Evolutionary conservation across 2,329 filamentous ascomycete species (phyloP), one percentile per base, ranked within the genome.

Genomic region (Dichotomopilus funicola): DNA sequence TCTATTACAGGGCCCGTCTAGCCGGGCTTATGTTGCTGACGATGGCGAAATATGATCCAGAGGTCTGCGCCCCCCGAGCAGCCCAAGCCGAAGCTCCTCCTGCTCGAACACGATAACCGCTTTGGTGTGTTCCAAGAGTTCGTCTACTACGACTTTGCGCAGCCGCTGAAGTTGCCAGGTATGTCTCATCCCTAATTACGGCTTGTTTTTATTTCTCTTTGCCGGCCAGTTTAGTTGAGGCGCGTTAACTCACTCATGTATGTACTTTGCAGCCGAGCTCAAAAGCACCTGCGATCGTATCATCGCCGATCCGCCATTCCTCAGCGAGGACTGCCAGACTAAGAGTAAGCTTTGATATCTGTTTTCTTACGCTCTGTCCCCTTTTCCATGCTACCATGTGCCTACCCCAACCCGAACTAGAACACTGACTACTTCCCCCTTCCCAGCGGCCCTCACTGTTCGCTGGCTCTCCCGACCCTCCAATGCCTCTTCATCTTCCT

Each of bases 291-390:
- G 86, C 47, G 85, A 90, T 69, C 78, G 83, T 53, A 78, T 92
- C 58, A 85, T 91, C 53, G 81, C 80, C 62, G 89, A 94, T 66
- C 89, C 89, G 7, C 89, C 89, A 0, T 92, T 92, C 67, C 74
- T 92, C 38, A 89, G 82, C 67, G 80, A 87, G 59, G 87, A 92
- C 65, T 92, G 88, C 67, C 87, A 92, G 68, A 89, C 87, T 0
- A 91, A 90, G 75, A 75, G 85, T 87, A 63, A 62, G 6, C 31
- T 31, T 3, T 38, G 5, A 34, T 11, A 9, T 9, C 9, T 71
- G 64, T 36, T 13, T 11, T 48, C 38, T 36, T 19, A 12, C 27
- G 45, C 31, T 38, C 27, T 40, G 7, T 38, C 2, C 41, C 12
- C 34, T 11, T 13, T 37, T 13, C 2, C 10, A 13, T 7, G 5